Evolutionary conservation across 352 stramenopile genomes (phyloP).

Genomic region (Phytophthora aleatoria): DNA sequence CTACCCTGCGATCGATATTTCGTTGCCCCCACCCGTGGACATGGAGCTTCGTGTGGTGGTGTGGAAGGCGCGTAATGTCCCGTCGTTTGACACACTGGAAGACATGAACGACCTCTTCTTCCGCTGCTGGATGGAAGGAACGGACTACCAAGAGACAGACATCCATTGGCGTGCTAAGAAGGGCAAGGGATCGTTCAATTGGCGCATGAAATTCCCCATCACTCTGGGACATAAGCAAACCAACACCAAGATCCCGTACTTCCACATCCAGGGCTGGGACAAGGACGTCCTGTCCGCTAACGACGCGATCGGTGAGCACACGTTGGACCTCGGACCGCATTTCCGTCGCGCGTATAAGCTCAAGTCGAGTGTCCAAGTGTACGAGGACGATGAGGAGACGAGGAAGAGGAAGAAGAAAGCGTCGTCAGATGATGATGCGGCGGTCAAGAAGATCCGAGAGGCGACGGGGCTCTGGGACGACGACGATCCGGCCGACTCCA

Average conservation of each 20-base stretch:
- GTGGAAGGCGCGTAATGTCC: constrained; percentile 92
- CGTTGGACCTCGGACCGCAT: constrained; percentile 71
- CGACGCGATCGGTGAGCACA: constrained; percentile 90
- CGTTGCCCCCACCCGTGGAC: constrained; percentile 75
- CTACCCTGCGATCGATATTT: constrained; percentile 87
- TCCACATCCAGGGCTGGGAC: constrained; percentile 94
- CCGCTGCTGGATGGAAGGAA: constrained; percentile 87
- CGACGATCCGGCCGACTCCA: constrained; percentile 76
- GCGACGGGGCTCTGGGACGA: constrained; percentile 87
- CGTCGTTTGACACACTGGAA: constrained; percentile 82
- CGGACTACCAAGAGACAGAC: constrained; percentile 87
- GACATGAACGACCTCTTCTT: constrained; percentile 95
- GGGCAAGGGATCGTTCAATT: constrained; percentile 94
- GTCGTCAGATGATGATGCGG: constrained; percentile 69
- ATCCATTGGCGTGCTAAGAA: constrained; percentile 95
- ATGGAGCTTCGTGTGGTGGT: constrained; percentile 94
- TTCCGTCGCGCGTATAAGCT: constrained; percentile 85
- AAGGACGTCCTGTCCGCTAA: constrained; percentile 93
- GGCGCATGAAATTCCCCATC: constrained; percentile 94
- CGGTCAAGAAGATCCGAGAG: constrained; percentile 85
- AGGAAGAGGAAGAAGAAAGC: constrained; percentile 83
- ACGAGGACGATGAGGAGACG: constrained; percentile 80
- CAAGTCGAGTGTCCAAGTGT: constrained; percentile 80
- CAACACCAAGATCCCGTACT: constrained; percentile 92
- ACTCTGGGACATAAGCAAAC: constrained; percentile 83